Conservation (phyloP, 2,329 filamentous ascomycete species). For the Meredithiella fracta region DNA sequence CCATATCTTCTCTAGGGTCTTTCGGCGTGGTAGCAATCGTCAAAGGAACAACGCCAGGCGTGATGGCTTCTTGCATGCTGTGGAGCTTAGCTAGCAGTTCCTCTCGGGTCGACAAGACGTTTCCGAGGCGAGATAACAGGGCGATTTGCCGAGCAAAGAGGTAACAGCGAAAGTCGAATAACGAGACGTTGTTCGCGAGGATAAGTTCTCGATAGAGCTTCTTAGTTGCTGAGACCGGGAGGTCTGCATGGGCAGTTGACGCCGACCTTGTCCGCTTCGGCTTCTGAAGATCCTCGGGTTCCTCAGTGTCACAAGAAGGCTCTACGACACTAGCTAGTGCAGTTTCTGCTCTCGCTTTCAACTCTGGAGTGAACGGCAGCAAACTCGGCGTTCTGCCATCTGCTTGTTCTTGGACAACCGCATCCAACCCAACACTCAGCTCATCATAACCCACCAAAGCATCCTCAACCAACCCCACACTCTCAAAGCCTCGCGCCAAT, state of each 20-base stretch:
- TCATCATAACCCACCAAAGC: constrained; percentile 91
- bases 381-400: constrained; percentile 44
- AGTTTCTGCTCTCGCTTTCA: constrained; percentile 40
- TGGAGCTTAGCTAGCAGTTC: constrained; percentile 45
- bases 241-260: constrained; percentile 24
- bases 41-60: constrained; percentile 35
- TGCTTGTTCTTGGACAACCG: constrained; percentile 59
- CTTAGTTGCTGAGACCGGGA: constrained; percentile 44
- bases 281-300: constrained; percentile 35
- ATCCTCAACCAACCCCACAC: constrained; percentile 88
- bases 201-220: constrained; percentile 88
- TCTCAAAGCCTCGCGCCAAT: constrained; percentile 83
- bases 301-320: constrained; percentile 21
- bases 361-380: constrained; percentile 54
- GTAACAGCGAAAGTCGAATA: constrained; percentile 91
- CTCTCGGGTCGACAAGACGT: constrained; percentile 46
- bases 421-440: constrained; percentile 71
- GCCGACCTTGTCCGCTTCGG: constrained; percentile 20
- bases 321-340: neutral
- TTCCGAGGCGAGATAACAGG: constrained; percentile 68
- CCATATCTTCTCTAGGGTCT: constrained; percentile 37
- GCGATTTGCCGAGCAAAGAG: constrained; percentile 81
- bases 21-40: constrained; percentile 12
- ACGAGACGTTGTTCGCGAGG: constrained; percentile 80
- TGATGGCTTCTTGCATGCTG: constrained; percentile 42